These are phyloP conservation scores for Xylariaceae sp. DNA, from an alignment of 2,329 filamentous ascomycete species.

Conservation along the genomic window DNA sequence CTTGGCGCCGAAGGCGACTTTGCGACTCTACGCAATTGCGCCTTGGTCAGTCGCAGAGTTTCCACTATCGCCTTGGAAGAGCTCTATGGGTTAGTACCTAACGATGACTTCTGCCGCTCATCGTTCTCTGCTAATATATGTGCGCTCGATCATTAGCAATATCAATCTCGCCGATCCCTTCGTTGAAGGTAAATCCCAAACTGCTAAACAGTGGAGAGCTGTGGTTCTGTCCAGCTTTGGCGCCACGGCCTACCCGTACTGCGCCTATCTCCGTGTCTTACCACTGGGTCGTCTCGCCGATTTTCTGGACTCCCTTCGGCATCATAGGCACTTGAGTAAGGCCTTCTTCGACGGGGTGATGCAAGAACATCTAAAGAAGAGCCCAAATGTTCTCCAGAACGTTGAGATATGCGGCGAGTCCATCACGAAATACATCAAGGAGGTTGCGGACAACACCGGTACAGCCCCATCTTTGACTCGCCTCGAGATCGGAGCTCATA, in stretches of 20 bases:
- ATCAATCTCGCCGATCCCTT: conserved; percentile 40
- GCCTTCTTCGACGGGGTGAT: conserved; percentile 40
- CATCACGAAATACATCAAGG: conserved; percentile 47
- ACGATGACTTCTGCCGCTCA: background rate
- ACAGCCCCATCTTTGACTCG: conserved; percentile 49
- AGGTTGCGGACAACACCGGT: conserved; percentile 36
- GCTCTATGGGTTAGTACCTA: conserved; percentile 53
- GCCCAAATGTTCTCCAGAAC: conserved; percentile 20
- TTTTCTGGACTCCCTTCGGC: conserved; percentile 49
- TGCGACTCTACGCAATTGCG: conserved; percentile 53
- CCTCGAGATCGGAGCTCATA: conserved; percentile 44
- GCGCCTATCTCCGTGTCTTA: conserved; percentile 58
- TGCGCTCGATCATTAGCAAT: conserved; percentile 32
- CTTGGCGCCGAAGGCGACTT: conserved; percentile 53
- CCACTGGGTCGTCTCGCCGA: conserved; percentile 56
- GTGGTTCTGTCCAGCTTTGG: conserved; percentile 61
- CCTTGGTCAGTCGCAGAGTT: conserved; percentile 49
- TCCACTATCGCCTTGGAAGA: conserved; percentile 54
- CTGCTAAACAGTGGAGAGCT: conserved; percentile 62
- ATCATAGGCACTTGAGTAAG: conserved; percentile 26
- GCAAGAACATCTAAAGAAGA: conserved; percentile 29
- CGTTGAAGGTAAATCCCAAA: conserved; percentile 43
- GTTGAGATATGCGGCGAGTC: conserved; percentile 49
- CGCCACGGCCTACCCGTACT: conserved; percentile 62
- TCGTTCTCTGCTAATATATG: conserved; percentile 18